Base-by-base conservation (phyloP, 371 early-diverging fungal genomes). In the Mortierella polycephala region DNA sequence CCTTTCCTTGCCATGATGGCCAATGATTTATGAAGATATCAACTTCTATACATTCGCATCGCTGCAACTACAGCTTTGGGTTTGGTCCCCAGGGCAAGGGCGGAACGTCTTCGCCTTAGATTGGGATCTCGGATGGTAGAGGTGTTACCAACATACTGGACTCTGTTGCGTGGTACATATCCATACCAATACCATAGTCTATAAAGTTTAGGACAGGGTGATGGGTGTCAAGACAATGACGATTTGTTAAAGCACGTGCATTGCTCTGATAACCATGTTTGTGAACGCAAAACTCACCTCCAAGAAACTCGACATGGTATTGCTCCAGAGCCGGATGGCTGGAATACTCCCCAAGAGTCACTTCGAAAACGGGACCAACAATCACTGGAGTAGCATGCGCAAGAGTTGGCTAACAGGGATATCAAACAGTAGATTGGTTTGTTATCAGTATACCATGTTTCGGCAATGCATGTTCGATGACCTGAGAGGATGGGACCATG, bases 301-400 rank as follows among this genome's bases (percentile, higher is more conserved):
- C 74, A 16, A 79, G 63, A 44, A 79, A 79, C 55, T 79, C 74
- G 30, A 79, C 60, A 16, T 69, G 80, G 49, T 73, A 79, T 14
- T 73, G 47, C 40, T 79, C 80, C 57, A 79, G 46, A 5, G 70
- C 73, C 46, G 79, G 75, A 45, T 82, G 80, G 23, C 55, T 67
- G 18, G 71, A 67, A n/a, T 30, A 55, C 23, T 79, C 82, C 6
- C 80, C 80, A 14, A 83, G 62, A 7, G 60, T 64, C 42, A 75
- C 62, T 62, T 89, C 87, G 63, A 85, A 88, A 12, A 79, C 72
- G 0, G 90, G 88, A 1, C 90, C 90, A n/a, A 90, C 61, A 44
- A 86, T 79, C 41, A 86, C 70, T 5, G 85, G 85, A 9, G 66
- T 67, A 23, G 75, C 44, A 23, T 81, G 74, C 0, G 76, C 66